A percentile compares a stretch with the other conserved stretches of the same genome.
These are phyloP conservation scores for Isoetes taiwanensis DNA, from an alignment of 75 land plant species.

Conservation along the genomic window DNA sequence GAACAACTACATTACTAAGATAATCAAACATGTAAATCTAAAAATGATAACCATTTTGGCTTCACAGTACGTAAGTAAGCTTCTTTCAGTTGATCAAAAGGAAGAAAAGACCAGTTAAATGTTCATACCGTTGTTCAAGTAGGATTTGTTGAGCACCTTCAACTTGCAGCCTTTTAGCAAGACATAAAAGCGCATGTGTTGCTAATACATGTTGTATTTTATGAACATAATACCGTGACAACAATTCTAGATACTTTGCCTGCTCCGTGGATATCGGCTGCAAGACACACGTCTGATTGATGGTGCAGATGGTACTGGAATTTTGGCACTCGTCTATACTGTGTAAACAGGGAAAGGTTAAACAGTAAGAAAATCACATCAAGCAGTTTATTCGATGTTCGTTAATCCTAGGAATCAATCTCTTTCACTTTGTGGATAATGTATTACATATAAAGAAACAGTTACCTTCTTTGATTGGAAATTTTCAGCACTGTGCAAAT, in stretches of 20 bases:
- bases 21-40: constrained; percentile 63
- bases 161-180: constrained; percentile 67
- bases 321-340: too few relatives aligned
- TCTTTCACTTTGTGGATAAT: neutral
- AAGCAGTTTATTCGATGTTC: too few relatives aligned
- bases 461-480: constrained; percentile 45
- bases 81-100: too few relatives aligned
- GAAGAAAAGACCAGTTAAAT: neutral
- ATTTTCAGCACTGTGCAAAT: constrained; percentile 68
- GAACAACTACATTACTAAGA: constrained; percentile 87
- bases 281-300: too few relatives aligned
- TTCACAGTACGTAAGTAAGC: too few relatives aligned
- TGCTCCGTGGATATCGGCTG: constrained; percentile 32
- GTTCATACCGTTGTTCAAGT: constrained; percentile 72
- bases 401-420: too few relatives aligned
- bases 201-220: constrained; percentile 85
- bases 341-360: too few relatives aligned
- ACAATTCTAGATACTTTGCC: constrained; percentile 68
- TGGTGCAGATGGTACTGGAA: too few relatives aligned
- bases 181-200: constrained; percentile 65
- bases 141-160: constrained; percentile 41
- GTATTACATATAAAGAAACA: neutral
- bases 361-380: too few relatives aligned
- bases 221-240: constrained; percentile 80
- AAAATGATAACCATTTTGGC: neutral